A percentile compares a stretch with the other conserved stretches of the same genome.
Evolutionary conservation across 1,284 basidiomycete species (phyloP).

Genomic region (Neonothopanus nambi): DNA sequence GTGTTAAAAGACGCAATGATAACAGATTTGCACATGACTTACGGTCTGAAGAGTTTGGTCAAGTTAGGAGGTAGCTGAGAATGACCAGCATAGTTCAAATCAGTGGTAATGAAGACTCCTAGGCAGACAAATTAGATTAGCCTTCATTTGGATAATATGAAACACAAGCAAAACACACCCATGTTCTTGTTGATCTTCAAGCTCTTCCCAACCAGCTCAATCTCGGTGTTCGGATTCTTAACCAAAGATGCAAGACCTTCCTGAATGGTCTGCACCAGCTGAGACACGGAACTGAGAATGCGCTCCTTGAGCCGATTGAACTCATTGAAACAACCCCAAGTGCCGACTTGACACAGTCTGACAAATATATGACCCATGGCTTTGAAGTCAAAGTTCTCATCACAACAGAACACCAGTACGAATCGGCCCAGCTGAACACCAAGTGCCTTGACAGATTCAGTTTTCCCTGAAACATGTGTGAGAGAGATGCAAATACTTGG

Average conservation of each 20-base stretch:
- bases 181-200: slow-evolving; percentile 94
- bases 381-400: slow-evolving; percentile 99
- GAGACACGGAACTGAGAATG: slow-evolving; percentile 96
- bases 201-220: slow-evolving; percentile 95
- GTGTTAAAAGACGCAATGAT: slow-evolving; percentile 3
- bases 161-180: slow-evolving; percentile 44
- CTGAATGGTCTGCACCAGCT: slow-evolving; percentile 98
- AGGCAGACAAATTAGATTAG: slow-evolving; percentile 14
- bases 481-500: slow-evolving; percentile 11
- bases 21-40: slow-evolving; percentile 31
- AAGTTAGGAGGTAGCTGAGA: slow-evolving; percentile 97
- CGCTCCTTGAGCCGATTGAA: slow-evolving; percentile 98
- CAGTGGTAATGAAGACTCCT: slow-evolving; percentile 97
- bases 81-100: slow-evolving; percentile 97
- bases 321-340: slow-evolving; percentile 99
- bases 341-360: slow-evolving; percentile 97
- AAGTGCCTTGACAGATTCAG: slow-evolving; percentile 98
- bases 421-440: slow-evolving; percentile 97
- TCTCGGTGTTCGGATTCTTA: slow-evolving; percentile 84
- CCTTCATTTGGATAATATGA: not conserved
- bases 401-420: slow-evolving; percentile 98
- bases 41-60: slow-evolving; percentile 93
- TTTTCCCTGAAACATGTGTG: slow-evolving; percentile 69
- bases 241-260: slow-evolving; percentile 85
- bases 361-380: slow-evolving; percentile 99